Evolutionary conservation across 2,329 filamentous ascomycete genomes (phyloP).

Genomic region (Trematosphaeria pertusa): DNA sequence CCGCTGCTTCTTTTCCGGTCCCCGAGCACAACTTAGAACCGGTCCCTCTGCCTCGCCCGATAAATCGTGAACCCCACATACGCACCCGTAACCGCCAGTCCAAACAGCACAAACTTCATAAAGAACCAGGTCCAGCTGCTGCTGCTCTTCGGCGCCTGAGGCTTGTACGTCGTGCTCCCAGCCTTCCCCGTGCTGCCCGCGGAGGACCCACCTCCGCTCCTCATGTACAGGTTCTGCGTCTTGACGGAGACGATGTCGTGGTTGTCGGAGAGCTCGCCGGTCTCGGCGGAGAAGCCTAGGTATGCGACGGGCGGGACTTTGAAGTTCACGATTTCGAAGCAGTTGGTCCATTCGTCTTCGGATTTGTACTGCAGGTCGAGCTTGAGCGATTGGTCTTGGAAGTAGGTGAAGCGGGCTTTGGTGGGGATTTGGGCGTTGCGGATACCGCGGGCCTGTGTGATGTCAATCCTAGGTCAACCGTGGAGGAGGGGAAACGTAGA

Average conservation of each 20-base stretch:
- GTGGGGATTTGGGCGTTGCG: conserved; percentile 77
- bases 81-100: conserved; percentile 71
- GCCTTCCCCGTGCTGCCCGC: conserved; percentile 34
- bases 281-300: conserved; percentile 78
- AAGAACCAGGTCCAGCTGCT: conserved; percentile 75
- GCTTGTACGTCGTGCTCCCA: conserved; percentile 42
- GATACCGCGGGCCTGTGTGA: conserved; percentile 79
- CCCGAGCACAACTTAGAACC: conserved; percentile 57
- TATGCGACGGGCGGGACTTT: conserved; percentile 78
- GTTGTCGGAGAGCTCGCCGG: conserved; percentile 95
- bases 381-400: conserved; percentile 90
- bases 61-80: conserved; percentile 90
- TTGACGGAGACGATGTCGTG: conserved; percentile 92
- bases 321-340: conserved; percentile 75
- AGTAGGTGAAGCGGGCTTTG: conserved; percentile 89
- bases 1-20: not conserved
- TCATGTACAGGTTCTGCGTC: conserved; percentile 87
- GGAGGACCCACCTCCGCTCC: conserved; percentile 16
- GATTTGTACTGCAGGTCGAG: conserved; percentile 94
- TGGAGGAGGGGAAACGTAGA: no score
- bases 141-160: conserved; percentile 56
- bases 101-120: conserved; percentile 81
- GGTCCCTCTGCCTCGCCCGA: conserved; percentile 64
- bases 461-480: no score
- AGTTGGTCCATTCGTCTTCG: conserved; percentile 85